Evolutionary conservation across 225 moss, liverwort and hornwort species (phyloP), one percentile per base, ranked within the genome.

Genomic region (Physcomitrellopsis africana): DNA sequence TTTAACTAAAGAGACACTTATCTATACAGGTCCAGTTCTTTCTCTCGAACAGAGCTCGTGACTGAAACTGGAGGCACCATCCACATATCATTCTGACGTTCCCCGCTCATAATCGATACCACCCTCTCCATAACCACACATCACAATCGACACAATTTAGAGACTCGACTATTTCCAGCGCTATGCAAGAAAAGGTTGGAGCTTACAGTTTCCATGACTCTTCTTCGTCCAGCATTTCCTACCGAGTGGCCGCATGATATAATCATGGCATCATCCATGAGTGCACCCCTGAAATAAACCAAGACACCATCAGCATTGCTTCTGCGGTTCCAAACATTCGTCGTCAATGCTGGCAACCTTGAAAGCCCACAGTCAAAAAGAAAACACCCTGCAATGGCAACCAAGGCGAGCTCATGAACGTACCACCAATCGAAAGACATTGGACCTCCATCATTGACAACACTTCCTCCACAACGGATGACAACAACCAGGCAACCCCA

Each of bases 211-310:
- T 89, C 92, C 69, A 93, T 87, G 59, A 99, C 95, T 70, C 87
- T 86, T 79, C 87, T 86, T 55, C 92, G 86, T 76, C 95, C 93
- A 57, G 82, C 81, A 72, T 83, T 92, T 51, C 99, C 99, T 48
- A 99, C 95, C n/a, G 95, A 92, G 49, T 99, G 99, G 27, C 99
- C 99, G 62, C 99, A 99, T 22, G 89, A 86, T 71, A 99, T 93
- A 73, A 99, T 93, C 67, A 93, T 90, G 54, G 99, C 99, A 86
- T 99, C 99, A 67, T 95, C 99, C 99, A 99, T 99, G 58, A 99
- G 84, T 44, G 87, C 86, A 75, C 99, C 95, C 81, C 99, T 99
- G 84, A 29, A 66, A 83, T 63, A 65, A 65, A 63, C 3, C 61
- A 67, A 46, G 26, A 18, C 60, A 47, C 44, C 49, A 59, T 79